Conservation (phyloP, 805 yeast species). For the Danielia reshetovae region DNA sequence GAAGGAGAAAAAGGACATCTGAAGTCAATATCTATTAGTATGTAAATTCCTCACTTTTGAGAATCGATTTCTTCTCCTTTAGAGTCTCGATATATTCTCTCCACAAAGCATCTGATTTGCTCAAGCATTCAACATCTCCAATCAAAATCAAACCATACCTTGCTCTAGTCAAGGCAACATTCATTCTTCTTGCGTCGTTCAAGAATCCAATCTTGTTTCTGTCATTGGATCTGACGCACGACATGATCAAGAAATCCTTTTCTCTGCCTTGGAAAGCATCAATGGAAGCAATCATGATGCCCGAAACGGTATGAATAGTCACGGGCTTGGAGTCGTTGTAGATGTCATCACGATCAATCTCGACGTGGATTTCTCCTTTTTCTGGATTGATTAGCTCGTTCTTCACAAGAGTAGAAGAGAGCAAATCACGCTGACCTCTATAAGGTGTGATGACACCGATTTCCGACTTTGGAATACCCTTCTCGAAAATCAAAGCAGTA, state of each 20-base stretch:
- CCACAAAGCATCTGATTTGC: constrained; percentile 13
- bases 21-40: constrained; percentile 3
- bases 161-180: constrained; percentile 88
- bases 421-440: constrained; percentile 65
- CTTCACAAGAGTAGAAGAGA: constrained; percentile 46
- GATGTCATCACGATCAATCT: constrained; percentile 61
- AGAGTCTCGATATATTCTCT: constrained; percentile 13
- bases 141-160: constrained; percentile 62
- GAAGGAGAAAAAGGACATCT: constrained; percentile 5
- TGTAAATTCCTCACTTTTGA: constrained; percentile 6
- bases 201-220: constrained; percentile 75
- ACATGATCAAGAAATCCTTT: constrained; percentile 47
- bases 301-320: constrained; percentile 46
- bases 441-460: constrained; percentile 76
- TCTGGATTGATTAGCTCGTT: constrained; percentile 57
- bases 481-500: constrained; percentile 49
- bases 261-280: constrained; percentile 63
- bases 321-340: constrained; percentile 40
- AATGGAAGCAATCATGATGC: constrained; percentile 41
- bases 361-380: constrained; percentile 42
- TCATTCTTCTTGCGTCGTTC: constrained; percentile 79
- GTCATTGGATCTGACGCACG: constrained; percentile 65
- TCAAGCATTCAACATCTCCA: constrained; percentile 15
- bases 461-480: constrained; percentile 44
- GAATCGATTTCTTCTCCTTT: constrained; percentile 10